Base-by-base conservation (phyloP, 169 alveolate species). In the Plasmodium berghei region DNA sequence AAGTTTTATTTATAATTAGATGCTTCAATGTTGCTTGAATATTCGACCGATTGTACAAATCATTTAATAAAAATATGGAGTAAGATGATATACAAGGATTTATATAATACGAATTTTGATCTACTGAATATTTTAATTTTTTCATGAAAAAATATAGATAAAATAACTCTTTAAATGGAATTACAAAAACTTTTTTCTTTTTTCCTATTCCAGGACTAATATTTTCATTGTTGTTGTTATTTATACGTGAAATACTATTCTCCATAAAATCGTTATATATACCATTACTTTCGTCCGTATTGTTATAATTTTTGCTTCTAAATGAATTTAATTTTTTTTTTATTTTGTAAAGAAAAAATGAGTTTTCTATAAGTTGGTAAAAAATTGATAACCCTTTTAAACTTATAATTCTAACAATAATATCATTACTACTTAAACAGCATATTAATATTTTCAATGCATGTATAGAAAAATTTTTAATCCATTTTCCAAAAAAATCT, bases 401-500 rank as follows among this genome's bases (percentile, higher is more conserved):
- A 73, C 91, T 86, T 42, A 86, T 86, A 24, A 72, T 86, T 18
- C 91, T 86, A 28, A 72, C 75, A 40, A 86, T 86, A 12, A 86
- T 24, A 54, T 86, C 91, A 64, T 72, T 86, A 58, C 91, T 86
- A 52, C 91, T 86, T 73, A 86, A 71, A 40, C 77, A 86, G 42
- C 70, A 86, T 71, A 86, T 71, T 61, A 86, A 66, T 26, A 86
- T 58, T 46, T 86, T 86, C 54, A 86, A 71, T 59, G 87, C 91
- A 16, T 58, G 46, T 58, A 61, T 58, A 40, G 91, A 86, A 71
- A 86, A 86, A 2, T 5, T 24, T 61, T 71, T 71, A 56, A 86
- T 71, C 91, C 91, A 86, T 20, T 70, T 58, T 9, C 91, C 91
- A n/a, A 70, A 69, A 61, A 86, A 86, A 72, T 86, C 91, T 16